Evolutionary conservation across 1,284 basidiomycete genomes (phyloP), one percentile per base, ranked within the genome.

Genomic region (Takashimella koratensis): DNA sequence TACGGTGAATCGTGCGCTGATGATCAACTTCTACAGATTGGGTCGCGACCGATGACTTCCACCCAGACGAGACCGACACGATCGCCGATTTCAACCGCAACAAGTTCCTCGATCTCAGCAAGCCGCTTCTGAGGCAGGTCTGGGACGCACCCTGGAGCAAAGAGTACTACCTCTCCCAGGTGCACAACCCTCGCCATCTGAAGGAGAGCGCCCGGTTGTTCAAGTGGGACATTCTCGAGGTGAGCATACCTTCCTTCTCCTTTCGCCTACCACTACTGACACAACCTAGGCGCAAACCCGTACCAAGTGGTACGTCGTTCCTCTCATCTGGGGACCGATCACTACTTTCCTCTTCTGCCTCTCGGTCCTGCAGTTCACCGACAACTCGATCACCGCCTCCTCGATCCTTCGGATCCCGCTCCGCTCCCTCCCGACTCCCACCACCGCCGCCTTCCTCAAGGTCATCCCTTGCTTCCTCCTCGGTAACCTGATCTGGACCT

Each of bases 221-320:
- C 72, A 87, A 87, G 16, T 85, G 86, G 5, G 79, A 82, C 54
- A 82, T 86, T 59, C 84, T 98, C 36, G 95, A 98, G 81, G 86
- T 85, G 56, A 39, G 19, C n/a, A 24, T 12, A 43, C 19, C 16
- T 42, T 23, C 19, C 1, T 40, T 19, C 12, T 36, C 4, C 13
- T 48, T 19, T 27, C 41, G n/a, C n/a, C n/a, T n/a, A n/a, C n/a
- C n/a, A n/a, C n/a, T n/a, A n/a, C n/a, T n/a, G n/a, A n/a, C n/a
- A n/a, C n/a, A n/a, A 2, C 4, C 20, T 53, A 89, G 86, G 77
- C 90, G 53, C 85, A 88, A 69, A 96, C 93, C 0, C 82, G 87
- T 42, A 97, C 95, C 25, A 79, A 85, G 53, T 99, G 96, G 96
- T 98, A 87, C 77, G 87, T 96, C 3, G 87, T 98, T 8, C 96